Evolutionary conservation across 495 filamentous ascomycete genomes (phyloP).

Genomic region (Neurospora hispaniola): DNA sequence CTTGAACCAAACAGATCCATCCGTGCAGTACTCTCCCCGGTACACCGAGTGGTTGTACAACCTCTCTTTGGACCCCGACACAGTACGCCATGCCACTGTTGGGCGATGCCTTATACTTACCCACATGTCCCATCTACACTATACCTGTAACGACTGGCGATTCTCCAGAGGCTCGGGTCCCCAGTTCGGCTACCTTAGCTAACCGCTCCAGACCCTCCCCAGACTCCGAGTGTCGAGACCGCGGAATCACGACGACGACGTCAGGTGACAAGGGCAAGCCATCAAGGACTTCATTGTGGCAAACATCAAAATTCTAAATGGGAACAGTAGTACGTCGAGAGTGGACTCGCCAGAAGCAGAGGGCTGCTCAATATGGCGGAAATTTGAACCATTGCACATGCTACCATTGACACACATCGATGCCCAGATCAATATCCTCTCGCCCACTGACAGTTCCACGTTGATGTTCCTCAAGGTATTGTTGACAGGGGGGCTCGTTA

Average conservation of each 20-base stretch:
- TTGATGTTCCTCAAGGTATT: slow-evolving; percentile 15
- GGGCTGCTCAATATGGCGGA: slow-evolving; percentile 28
- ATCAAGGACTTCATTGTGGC: not conserved
- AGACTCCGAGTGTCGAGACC: not conserved
- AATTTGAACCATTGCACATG: slow-evolving; percentile 20
- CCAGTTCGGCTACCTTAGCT: not conserved
- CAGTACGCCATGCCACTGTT: not conserved
- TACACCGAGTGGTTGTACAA: not conserved
- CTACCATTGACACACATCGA: slow-evolving; percentile 17
- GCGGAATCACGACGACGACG: not conserved
- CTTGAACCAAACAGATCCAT: not conserved
- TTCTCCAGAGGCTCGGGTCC: not conserved
- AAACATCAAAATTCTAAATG: not conserved
- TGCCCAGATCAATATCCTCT: slow-evolving; percentile 16
- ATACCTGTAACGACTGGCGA: not conserved
- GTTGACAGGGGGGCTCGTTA: slow-evolving; percentile 14
- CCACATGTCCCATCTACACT: not conserved
- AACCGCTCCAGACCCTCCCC: not conserved
- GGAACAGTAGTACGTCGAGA: slow-evolving; percentile 11
- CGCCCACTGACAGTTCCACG: not conserved
- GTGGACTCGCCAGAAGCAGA: slow-evolving; percentile 7
- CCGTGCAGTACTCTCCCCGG: not conserved
- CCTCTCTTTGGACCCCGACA: not conserved
- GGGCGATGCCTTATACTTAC: not conserved
- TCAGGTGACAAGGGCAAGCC: not conserved